A percentile compares a stretch with the other conserved stretches of the same genome.
Conservation (phyloP, 1,284 basidiomycete genomes). For the Takashimella koratensis region DNA sequence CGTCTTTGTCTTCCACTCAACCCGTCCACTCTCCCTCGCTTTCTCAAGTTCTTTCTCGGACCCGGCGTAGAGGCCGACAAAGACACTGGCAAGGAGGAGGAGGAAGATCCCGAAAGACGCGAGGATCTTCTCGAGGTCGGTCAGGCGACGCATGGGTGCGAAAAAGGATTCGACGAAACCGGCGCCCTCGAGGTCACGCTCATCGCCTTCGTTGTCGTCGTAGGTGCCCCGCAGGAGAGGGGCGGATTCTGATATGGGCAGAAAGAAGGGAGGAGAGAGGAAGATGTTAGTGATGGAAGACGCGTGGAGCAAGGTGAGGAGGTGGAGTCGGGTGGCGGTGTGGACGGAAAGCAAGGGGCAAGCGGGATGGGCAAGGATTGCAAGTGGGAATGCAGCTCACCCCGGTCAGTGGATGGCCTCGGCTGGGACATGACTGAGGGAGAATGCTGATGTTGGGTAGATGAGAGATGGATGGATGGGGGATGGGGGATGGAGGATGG, state of each 20-base stretch:
- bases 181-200: conserved; percentile 13
- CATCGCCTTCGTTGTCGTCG: conserved; percentile 5
- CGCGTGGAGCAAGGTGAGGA: not conserved
- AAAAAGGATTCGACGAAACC: conserved; percentile 31
- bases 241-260: conserved; percentile 42
- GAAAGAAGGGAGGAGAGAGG: too few species aligned
- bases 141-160: conserved; percentile 59
- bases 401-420: conserved; percentile 46
- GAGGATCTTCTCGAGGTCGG: conserved; percentile 78
- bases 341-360: not conserved
- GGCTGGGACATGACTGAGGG: conserved; percentile 42
- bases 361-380: not conserved
- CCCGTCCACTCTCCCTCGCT: conserved; percentile 31
- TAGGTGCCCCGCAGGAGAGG: conserved; percentile 37
- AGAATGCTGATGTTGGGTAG: too few species aligned
- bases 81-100: conserved; percentile 75
- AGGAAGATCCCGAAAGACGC: conserved; percentile 69
- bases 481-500: not conserved
- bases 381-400: conserved; percentile 18
- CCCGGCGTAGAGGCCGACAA: conserved; percentile 88
- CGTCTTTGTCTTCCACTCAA: conserved; percentile 12
- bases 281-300: not conserved
- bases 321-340: not conserved
- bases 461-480: not conserved
- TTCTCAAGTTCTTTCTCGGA: conserved; percentile 70